A percentile compares a stretch with the other conserved stretches of the same genome.
phyloP scores from a whole-genome alignment of 1,284 basidiomycete species.

The Papiliotrema laurentii region DNA sequence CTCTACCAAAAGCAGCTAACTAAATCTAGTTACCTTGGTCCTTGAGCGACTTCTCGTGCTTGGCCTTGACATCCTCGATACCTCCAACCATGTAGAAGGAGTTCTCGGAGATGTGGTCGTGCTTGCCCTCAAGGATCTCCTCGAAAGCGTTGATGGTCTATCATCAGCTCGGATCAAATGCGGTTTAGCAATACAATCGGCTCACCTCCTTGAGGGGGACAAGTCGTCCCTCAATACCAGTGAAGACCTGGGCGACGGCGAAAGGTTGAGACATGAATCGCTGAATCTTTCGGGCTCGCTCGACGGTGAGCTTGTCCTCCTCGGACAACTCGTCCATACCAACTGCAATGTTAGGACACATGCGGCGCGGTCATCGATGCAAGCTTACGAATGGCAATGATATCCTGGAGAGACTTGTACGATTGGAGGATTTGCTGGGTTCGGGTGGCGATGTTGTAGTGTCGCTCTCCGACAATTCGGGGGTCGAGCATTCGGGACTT shows the following conservation, averaged over 20 bases:
- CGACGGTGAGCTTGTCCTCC: constrained; percentile 97
- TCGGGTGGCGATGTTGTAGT: constrained; percentile 91
- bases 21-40: constrained; percentile 63
- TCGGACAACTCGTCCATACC: constrained; percentile 99
- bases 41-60: constrained; percentile 94
- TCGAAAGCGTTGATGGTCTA: constrained; percentile 85
- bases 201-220: constrained; percentile 75
- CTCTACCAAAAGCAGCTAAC: too few species aligned
- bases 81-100: constrained; percentile 72
- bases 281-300: constrained; percentile 60
- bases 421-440: constrained; percentile 99
- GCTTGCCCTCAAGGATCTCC: constrained; percentile 86
- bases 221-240: constrained; percentile 95
- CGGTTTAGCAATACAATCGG: background rate
- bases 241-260: constrained; percentile 99
- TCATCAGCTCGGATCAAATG: too few species aligned
- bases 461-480: constrained; percentile 86
- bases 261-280: constrained; percentile 99
- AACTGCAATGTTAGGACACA: constrained; percentile 44
- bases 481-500: constrained; percentile 99
- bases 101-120: constrained; percentile 86
- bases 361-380: constrained; percentile 2
- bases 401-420: constrained; percentile 96
- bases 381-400: constrained; percentile 51
- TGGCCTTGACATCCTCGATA: constrained; percentile 90